These are phyloP conservation scores for Aspergillus nidulans DNA, from an alignment of 495 filamentous ascomycete species.

Conservation along the genomic window DNA sequence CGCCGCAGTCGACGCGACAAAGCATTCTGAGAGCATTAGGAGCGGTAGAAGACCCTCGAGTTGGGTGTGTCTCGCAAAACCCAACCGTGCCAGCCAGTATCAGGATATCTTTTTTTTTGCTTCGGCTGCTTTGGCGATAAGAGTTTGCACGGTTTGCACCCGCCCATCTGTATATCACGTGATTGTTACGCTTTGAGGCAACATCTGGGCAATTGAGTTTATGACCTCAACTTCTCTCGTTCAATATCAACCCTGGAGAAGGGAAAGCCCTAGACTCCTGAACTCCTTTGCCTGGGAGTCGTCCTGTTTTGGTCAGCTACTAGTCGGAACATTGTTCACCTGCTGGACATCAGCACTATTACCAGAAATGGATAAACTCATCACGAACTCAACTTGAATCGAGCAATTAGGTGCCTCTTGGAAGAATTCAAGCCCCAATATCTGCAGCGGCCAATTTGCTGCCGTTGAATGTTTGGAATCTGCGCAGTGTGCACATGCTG, in stretches of 20 bases:
- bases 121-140: slow-evolving; percentile 23
- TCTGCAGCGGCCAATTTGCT: slow-evolving; percentile 13
- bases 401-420: slow-evolving; percentile 6
- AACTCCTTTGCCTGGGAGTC: slow-evolving; percentile 13
- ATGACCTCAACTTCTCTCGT: not conserved
- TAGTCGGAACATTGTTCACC: not conserved
- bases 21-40: slow-evolving; percentile 76
- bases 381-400: slow-evolving; percentile 6
- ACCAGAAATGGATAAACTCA: slow-evolving; percentile 6
- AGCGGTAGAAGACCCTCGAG: slow-evolving; percentile 16
- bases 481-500: slow-evolving; percentile 20
- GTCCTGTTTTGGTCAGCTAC: not conserved
- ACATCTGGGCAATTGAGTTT: no score
- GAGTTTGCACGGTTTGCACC: slow-evolving; percentile 42
- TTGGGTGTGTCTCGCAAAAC: slow-evolving; percentile 6
- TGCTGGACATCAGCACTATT: not conserved
- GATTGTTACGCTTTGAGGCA: not conserved
- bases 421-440: slow-evolving; percentile 14
- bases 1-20: slow-evolving; percentile 68
- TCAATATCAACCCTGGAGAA: slow-evolving; percentile 3
- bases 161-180: not conserved
- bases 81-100: not conserved
- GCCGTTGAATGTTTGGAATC: slow-evolving; percentile 9
- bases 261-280: slow-evolving; percentile 10
- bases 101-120: slow-evolving; percentile 27